Evolutionary conservation across 108 stramenopile genomes (phyloP).

Genomic region (Pseudonitzschia pungens): DNA sequence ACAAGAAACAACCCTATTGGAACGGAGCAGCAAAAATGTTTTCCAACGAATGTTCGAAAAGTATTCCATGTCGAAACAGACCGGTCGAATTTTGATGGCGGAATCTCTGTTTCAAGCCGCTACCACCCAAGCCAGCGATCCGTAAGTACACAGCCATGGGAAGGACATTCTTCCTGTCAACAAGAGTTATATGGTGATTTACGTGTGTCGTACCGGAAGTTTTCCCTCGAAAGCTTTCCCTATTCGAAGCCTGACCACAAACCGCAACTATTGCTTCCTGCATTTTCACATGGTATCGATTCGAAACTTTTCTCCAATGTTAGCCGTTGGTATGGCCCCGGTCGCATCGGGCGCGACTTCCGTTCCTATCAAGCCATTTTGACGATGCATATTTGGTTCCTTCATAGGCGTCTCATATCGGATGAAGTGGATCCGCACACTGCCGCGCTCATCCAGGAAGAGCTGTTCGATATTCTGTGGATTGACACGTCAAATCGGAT

Average conservation of each 20-base stretch:
- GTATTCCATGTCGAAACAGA: conserved; percentile 63
- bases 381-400: conserved; percentile 90
- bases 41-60: conserved; percentile 40
- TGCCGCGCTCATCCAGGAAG: conserved; percentile 74
- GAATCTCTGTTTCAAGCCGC: conserved; percentile 74
- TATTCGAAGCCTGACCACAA: no score
- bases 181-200: no score
- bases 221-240: no score
- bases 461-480: conserved; percentile 86
- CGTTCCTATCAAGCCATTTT: conserved; percentile 81
- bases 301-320: neutral
- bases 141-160: conserved; percentile 53
- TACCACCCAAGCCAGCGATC: conserved; percentile 62
- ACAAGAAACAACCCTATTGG: no score
- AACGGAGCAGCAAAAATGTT: conserved; percentile 29
- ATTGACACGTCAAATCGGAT: conserved; percentile 79
- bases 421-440: conserved; percentile 58
- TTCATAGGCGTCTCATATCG: conserved; percentile 75
- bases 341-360: conserved; percentile 74
- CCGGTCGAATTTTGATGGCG: conserved; percentile 60
- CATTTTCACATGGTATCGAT: neutral
- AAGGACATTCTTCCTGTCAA: no score
- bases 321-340: conserved; percentile 77
- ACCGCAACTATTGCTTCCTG: neutral
- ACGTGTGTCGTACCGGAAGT: no score